A percentile compares a stretch with the other conserved stretches of the same genome.
phyloP scores from a whole-genome alignment of 495 filamentous ascomycete species.

The Xylaria flabelliformis region DNA sequence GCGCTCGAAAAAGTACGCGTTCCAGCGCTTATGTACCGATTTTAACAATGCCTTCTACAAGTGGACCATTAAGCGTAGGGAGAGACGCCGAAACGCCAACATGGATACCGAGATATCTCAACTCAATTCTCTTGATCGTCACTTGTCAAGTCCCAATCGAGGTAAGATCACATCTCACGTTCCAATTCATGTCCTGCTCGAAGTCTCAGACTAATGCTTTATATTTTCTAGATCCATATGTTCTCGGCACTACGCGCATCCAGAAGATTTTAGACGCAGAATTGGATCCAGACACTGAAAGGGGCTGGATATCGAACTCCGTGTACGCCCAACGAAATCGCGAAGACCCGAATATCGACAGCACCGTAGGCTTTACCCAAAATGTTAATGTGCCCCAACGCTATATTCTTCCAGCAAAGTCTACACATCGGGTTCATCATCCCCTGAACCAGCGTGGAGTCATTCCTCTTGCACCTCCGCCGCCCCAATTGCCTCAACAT shows the following conservation, averaged over 20 bases:
- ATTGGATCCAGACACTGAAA: neutral
- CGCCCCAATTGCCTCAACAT: neutral
- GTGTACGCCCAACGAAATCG: conserved; percentile 1
- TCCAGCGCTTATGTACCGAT: conserved; percentile 17
- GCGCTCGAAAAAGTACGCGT: conserved; percentile 24
- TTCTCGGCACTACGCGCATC: neutral
- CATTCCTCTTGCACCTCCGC: conserved; percentile 1
- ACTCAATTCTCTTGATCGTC: neutral
- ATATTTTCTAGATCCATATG: neutral
- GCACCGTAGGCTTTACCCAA: neutral
- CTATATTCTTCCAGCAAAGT: neutral
- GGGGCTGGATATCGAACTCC: conserved; percentile 8
- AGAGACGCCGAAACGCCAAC: neutral
- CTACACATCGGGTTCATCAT: neutral
- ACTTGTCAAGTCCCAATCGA: neutral
- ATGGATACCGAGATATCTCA: neutral
- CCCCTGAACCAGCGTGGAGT: neutral
- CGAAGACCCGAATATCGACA: neutral
- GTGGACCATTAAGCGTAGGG: neutral
- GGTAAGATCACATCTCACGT: neutral
- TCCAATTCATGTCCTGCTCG: neutral
- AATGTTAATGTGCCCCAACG: too few relatives aligned
- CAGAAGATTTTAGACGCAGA: neutral
- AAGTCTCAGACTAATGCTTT: neutral
- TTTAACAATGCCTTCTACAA: conserved; percentile 6